Evolutionary conservation across 2,329 filamentous ascomycete genomes (phyloP).

Genomic region (Emericellopsis atlantica): DNA sequence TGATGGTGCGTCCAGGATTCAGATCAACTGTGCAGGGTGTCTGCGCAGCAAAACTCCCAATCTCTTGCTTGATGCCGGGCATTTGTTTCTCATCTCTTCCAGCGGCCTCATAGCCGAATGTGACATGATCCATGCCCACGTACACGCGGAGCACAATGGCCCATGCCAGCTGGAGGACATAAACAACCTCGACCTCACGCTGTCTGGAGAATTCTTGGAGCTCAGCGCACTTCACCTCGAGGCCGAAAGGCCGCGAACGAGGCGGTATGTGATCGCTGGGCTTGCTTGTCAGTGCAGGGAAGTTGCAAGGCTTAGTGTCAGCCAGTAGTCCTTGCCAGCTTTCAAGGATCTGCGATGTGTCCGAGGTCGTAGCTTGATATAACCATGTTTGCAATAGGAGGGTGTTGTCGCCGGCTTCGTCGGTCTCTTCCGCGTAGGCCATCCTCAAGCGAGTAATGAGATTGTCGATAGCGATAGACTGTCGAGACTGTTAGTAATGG

Average conservation of each 20-base stretch:
- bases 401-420: conserved; percentile 10
- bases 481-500: neutral
- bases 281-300: conserved; percentile 24
- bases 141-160: conserved; percentile 42
- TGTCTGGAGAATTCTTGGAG: conserved; percentile 28
- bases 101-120: conserved; percentile 38
- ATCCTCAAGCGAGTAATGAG: conserved; percentile 1
- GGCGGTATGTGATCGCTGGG: conserved; percentile 9
- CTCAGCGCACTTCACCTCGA: conserved; percentile 24
- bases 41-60: conserved; percentile 32
- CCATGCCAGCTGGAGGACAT: conserved; percentile 47
- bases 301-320: conserved; percentile 26
- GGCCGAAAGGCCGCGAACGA: conserved; percentile 22
- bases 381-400: conserved; percentile 11
- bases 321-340: conserved; percentile 31
- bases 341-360: conserved; percentile 21
- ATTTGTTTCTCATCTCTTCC: conserved; percentile 30
- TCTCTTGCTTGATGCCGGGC: conserved; percentile 23
- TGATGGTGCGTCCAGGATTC: conserved; percentile 16
- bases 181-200: conserved; percentile 28
- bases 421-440: conserved; percentile 17
- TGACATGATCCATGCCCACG: conserved; percentile 35
- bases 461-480: conserved; percentile 1
- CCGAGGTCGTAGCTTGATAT: conserved; percentile 13
- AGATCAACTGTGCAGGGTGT: conserved; percentile 21